Conservation (phyloP, 164 flowering plant species). For the Berberis vulgaris region DNA sequence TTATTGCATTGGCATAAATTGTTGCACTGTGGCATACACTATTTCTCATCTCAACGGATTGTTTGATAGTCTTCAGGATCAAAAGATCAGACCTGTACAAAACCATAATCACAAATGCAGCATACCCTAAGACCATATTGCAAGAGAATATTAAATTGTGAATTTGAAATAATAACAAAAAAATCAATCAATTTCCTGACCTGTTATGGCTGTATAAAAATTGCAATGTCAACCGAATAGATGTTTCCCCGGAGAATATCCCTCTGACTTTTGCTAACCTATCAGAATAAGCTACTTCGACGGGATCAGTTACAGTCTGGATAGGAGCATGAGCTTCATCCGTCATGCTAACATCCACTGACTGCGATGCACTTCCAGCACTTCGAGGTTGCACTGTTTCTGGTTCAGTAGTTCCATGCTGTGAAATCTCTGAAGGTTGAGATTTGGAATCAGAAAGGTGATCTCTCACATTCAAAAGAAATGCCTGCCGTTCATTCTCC, state of each 20-base stretch:
- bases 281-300: slow-evolving; percentile 47
- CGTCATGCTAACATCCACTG: slow-evolving; percentile 60
- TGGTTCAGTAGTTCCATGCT: slow-evolving; percentile 23
- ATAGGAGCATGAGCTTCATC: slow-evolving; percentile 40
- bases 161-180: neutral
- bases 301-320: slow-evolving; percentile 31
- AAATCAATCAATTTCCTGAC: slow-evolving; percentile 25
- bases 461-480: slow-evolving; percentile 74
- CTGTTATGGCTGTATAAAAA: slow-evolving; percentile 81
- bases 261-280: slow-evolving; percentile 57
- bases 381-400: slow-evolving; percentile 29
- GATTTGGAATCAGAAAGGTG: slow-evolving; percentile 50
- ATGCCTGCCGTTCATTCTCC: slow-evolving; percentile 96
- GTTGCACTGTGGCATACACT: slow-evolving; percentile 98
- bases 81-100: slow-evolving; percentile 74
- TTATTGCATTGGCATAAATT: slow-evolving; percentile 84
- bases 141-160: neutral
- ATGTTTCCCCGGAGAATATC: slow-evolving; percentile 79
- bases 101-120: neutral
- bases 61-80: slow-evolving; percentile 82
- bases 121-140: neutral
- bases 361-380: slow-evolving; percentile 17
- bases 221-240: slow-evolving; percentile 75
- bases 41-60: slow-evolving; percentile 90
- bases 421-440: slow-evolving; percentile 26